phyloP scores from a whole-genome alignment of 176 grass and related monocot genomes.

The Tillandsia leiboldiana region DNA sequence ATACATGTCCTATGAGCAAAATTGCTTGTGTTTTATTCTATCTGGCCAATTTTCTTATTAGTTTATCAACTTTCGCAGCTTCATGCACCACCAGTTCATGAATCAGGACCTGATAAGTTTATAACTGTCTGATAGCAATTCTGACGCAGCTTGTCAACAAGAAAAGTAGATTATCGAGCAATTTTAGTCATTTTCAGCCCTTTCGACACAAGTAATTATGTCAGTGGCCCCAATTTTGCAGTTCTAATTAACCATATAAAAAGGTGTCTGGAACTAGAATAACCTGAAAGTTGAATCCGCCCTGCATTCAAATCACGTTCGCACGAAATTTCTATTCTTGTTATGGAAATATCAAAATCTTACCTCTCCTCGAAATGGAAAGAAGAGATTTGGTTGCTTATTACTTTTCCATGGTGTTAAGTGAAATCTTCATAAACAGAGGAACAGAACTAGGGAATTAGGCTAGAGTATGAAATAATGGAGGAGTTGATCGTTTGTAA shows the following conservation, averaged over 20 bases:
- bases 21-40: too few species aligned
- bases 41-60: too few species aligned
- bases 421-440: constrained; percentile 44
- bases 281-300: constrained; percentile 97
- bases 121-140: too few species aligned
- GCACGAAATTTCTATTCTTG: background rate
- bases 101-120: background rate
- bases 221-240: too few species aligned
- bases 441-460: background rate
- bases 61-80: background rate
- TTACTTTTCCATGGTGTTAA: constrained; percentile 83
- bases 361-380: background rate
- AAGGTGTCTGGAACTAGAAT: background rate
- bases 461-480: background rate
- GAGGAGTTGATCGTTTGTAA: too few species aligned
- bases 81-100: background rate
- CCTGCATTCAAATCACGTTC: constrained; percentile 25
- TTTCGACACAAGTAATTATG: background rate
- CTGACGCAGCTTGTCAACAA: too few species aligned
- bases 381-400: constrained; percentile 6
- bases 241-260: background rate
- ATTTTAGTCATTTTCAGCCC: background rate
- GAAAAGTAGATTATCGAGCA: background rate
- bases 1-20: too few species aligned
- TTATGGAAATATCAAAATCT: background rate